Conservation (phyloP, 1,284 basidiomycete genomes). For the Malassezia restricta region DNA sequence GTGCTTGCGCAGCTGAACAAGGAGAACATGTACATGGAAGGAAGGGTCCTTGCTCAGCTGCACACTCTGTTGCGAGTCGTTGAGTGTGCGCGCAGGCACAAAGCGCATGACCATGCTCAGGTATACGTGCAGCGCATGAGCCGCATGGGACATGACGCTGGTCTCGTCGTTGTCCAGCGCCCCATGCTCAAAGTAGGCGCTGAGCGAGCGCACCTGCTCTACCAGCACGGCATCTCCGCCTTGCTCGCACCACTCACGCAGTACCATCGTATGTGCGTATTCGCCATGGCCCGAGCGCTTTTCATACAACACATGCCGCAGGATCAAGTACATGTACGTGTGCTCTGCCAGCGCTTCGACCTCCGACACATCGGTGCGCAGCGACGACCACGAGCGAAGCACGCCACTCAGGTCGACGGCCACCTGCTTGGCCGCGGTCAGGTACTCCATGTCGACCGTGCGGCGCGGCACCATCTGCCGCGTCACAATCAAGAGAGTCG, state of each 20-base stretch:
- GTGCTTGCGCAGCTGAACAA: slow-evolving; percentile 65
- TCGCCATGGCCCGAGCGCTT: slow-evolving; percentile 51
- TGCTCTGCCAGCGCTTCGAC: slow-evolving; percentile 45
- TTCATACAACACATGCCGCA: slow-evolving; percentile 66
- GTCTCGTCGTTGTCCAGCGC: not conserved
- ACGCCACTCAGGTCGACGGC: slow-evolving; percentile 61
- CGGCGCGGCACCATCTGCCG: slow-evolving; percentile 70
- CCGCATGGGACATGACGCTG: slow-evolving; percentile 54
- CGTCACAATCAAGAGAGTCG: slow-evolving; percentile 81
- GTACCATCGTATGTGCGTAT: slow-evolving; percentile 66
- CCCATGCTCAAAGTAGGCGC: not conserved
- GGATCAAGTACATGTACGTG: slow-evolving; percentile 64
- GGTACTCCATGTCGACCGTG: slow-evolving; percentile 62
- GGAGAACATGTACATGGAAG: slow-evolving; percentile 55
- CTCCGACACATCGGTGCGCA: slow-evolving; percentile 53
- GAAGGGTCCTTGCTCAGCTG: slow-evolving; percentile 49
- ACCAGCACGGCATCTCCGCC: not conserved
- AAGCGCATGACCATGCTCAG: slow-evolving; percentile 66
- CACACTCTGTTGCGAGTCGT: slow-evolving; percentile 72
- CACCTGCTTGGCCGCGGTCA: slow-evolving; percentile 62
- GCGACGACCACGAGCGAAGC: slow-evolving; percentile 61
- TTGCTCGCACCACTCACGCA: slow-evolving; percentile 1
- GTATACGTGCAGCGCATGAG: slow-evolving; percentile 67
- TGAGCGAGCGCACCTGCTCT: not conserved
- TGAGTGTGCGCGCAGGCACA: slow-evolving; percentile 59